Evolutionary conservation across 2,329 filamentous ascomycete genomes (phyloP).

Genomic region (Aspergillus vadensis): DNA sequence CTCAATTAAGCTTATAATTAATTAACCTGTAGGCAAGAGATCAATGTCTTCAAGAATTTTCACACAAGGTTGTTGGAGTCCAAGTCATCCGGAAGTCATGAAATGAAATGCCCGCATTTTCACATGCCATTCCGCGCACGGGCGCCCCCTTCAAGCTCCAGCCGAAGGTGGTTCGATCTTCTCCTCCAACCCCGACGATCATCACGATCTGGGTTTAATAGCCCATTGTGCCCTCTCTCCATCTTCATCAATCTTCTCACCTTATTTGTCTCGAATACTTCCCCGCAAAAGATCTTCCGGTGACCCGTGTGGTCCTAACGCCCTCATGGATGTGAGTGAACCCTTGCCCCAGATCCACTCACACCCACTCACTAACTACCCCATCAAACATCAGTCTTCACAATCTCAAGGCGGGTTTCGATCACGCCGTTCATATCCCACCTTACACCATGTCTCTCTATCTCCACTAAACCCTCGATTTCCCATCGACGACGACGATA

Average conservation of each 20-base stretch:
- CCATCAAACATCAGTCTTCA: conserved; percentile 6
- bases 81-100: neutral
- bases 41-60: neutral
- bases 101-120: conserved; percentile 13
- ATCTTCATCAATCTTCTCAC: conserved; percentile 79
- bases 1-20: neutral
- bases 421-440: conserved; percentile 59
- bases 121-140: conserved; percentile 14
- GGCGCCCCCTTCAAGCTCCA: conserved; percentile 1
- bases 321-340: conserved; percentile 14
- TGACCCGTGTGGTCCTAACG: neutral
- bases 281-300: neutral
- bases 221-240: conserved; percentile 58
- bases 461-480: conserved; percentile 60
- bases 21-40: neutral
- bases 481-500: conserved; percentile 43
- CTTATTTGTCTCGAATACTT: conserved; percentile 70
- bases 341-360: neutral
- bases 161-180: conserved; percentile 5
- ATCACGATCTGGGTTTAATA: neutral
- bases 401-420: conserved; percentile 34
- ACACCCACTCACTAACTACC: neutral
- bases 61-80: neutral
- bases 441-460: conserved; percentile 62
- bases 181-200: neutral